Percentiles rank a stretch among this genome's conserved stretches.
These are phyloP conservation scores for Phytophthora fragariaefolia DNA, from an alignment of 352 stramenopile genomes.

Conservation along the genomic window DNA sequence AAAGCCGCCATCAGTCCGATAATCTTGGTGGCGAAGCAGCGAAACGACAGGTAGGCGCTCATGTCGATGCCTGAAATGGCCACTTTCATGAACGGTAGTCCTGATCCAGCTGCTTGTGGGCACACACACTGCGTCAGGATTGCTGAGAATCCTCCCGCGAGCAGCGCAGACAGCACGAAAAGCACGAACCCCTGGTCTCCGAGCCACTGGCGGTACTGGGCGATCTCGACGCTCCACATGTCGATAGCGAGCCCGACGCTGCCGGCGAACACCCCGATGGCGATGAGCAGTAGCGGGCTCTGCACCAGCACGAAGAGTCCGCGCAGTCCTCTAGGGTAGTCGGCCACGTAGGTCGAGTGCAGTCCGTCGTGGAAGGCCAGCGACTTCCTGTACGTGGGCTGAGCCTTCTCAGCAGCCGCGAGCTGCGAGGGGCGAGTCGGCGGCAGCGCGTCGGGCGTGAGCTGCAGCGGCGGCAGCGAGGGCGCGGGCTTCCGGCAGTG, in stretches of 20 bases:
- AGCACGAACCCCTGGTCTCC: conserved; percentile 58
- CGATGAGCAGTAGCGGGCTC: conserved; percentile 69
- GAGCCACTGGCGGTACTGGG: conserved; percentile 67
- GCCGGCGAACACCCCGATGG: conserved; percentile 74
- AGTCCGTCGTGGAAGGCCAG: conserved; percentile 72
- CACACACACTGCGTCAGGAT: conserved; percentile 67
- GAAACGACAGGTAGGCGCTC: conserved; percentile 71
- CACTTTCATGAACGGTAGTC: conserved; percentile 83
- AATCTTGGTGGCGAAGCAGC: conserved; percentile 79
- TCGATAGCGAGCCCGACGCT: conserved; percentile 69
- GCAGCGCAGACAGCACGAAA: conserved; percentile 64
- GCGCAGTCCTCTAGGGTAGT: conserved; percentile 58
- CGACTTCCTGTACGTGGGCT: conserved; percentile 53
- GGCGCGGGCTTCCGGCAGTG: conserved; percentile 21
- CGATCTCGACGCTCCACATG: conserved; percentile 69
- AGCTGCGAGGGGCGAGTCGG: conserved; percentile 5
- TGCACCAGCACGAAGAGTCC: conserved; percentile 76
- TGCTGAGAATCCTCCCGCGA: conserved; percentile 53
- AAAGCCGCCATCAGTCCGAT: conserved; percentile 68
- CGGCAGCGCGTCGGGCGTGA: conserved; percentile 5
- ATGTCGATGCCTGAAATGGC: conserved; percentile 87
- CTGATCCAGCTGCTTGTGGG: conserved; percentile 75
- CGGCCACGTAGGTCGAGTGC: conserved; percentile 80
- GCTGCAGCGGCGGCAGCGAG: conserved; percentile 19
- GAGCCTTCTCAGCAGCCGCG: conserved; percentile 13